These are phyloP conservation scores for Leucogyrophana mollusca DNA, from an alignment of 768 basidiomycete genomes.

Conservation along the genomic window DNA sequence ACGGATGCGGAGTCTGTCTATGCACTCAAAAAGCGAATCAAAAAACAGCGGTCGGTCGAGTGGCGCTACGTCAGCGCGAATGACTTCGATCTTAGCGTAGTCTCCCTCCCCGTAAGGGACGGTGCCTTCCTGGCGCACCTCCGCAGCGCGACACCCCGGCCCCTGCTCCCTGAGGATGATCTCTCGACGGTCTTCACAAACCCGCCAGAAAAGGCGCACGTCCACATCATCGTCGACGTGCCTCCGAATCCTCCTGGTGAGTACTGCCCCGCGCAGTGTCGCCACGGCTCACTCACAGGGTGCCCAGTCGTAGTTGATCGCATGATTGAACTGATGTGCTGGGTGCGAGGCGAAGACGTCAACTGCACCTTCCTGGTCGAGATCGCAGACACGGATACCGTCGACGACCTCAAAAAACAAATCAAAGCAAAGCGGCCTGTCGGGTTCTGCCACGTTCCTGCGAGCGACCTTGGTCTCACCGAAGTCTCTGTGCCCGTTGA, in stretches of 20 bases:
- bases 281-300: too few relatives aligned
- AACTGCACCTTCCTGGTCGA: slow-evolving; percentile 13
- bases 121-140: too few relatives aligned
- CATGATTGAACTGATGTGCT: slow-evolving; percentile 9
- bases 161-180: neutral
- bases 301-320: too few relatives aligned
- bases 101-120: too few relatives aligned
- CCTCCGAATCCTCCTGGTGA: too few relatives aligned
- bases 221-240: neutral
- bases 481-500: too few relatives aligned
- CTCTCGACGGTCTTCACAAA: neutral
- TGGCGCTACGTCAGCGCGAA: slow-evolving; percentile 7
- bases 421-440: slow-evolving; percentile 14
- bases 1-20: slow-evolving; percentile 11
- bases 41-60: slow-evolving; percentile 9
- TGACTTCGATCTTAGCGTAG: slow-evolving; percentile 15
- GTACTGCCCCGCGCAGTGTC: too few relatives aligned
- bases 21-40: slow-evolving; percentile 14
- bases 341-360: slow-evolving; percentile 8
- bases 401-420: slow-evolving; percentile 11
- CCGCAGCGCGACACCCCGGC: too few relatives aligned
- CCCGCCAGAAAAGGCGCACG: neutral
- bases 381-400: slow-evolving; percentile 12
- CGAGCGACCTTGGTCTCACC: slow-evolving; percentile 14
- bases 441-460: slow-evolving; percentile 6